Percentiles rank a stretch among this genome's conserved stretches.
Conservation (phyloP, 2,329 filamentous ascomycete species). For the Didymella exigua region DNA sequence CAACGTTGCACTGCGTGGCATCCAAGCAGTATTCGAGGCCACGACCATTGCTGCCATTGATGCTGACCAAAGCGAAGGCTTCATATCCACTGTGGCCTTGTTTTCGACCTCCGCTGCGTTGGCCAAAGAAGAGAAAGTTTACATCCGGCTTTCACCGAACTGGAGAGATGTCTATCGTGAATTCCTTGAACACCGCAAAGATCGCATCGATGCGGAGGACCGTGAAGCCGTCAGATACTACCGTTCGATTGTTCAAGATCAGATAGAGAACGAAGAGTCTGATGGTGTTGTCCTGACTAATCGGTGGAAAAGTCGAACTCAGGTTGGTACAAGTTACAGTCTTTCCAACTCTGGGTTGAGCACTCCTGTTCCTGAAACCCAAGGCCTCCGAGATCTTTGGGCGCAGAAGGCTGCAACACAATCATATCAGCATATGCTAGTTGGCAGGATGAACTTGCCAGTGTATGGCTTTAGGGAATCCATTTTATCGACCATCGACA, state of each 20-base stretch:
- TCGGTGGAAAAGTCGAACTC: conserved; percentile 65
- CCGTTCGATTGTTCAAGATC: conserved; percentile 70
- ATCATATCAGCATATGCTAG: conserved; percentile 78
- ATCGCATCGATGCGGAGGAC: conserved; percentile 71
- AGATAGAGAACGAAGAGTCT: conserved; percentile 62
- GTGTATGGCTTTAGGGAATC: conserved; percentile 85
- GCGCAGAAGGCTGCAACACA: conserved; percentile 55
- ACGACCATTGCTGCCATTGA: conserved; percentile 74
- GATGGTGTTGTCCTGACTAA: conserved; percentile 71
- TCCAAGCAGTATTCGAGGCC: conserved; percentile 72
- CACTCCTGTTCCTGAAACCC: conserved; percentile 38
- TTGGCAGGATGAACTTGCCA: conserved; percentile 77
- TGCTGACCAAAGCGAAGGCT: conserved; percentile 82
- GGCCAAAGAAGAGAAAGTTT: conserved; percentile 83
- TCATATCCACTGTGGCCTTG: conserved; percentile 78
- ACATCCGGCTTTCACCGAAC: conserved; percentile 73
- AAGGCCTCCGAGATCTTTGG: conserved; percentile 60
- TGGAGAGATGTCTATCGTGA: conserved; percentile 91
- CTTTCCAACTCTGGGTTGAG: conserved; percentile 39
- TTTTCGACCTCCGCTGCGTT: conserved; percentile 81
- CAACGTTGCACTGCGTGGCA: conserved; percentile 52
- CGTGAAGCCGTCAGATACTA: conserved; percentile 71
- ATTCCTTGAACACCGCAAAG: conserved; percentile 72
- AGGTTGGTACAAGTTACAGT: conserved; percentile 34
- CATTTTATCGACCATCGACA: conserved; percentile 76